phyloP scores from a whole-genome alignment of 352 stramenopile genomes.

The Phytophthora citricola region DNA sequence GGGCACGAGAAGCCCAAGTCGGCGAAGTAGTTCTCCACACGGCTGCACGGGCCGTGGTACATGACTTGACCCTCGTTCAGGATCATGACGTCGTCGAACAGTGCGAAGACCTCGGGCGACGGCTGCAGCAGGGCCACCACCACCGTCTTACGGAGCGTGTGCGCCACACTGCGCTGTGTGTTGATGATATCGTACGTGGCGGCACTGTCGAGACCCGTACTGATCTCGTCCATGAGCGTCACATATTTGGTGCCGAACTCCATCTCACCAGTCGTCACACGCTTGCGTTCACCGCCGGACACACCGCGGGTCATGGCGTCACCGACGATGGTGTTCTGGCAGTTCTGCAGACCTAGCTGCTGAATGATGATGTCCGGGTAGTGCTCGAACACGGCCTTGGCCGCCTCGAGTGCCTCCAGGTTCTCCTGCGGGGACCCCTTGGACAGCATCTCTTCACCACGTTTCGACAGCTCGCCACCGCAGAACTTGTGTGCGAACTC shows the following conservation, averaged over 20 bases:
- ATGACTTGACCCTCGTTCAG: slow-evolving; percentile 87
- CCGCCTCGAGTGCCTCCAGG: slow-evolving; percentile 11
- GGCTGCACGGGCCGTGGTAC: slow-evolving; percentile 53
- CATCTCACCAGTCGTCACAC: slow-evolving; percentile 66
- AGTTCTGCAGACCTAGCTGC: slow-evolving; percentile 38
- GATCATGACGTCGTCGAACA: slow-evolving; percentile 73
- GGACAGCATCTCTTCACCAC: slow-evolving; percentile 20
- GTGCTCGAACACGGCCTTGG: slow-evolving; percentile 13
- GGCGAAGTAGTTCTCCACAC: slow-evolving; percentile 44
- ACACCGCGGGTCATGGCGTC: slow-evolving; percentile 59
- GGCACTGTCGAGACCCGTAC: slow-evolving; percentile 88
- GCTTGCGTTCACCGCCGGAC: slow-evolving; percentile 56
- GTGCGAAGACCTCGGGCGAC: slow-evolving; percentile 87
- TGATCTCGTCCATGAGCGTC: slow-evolving; percentile 91
- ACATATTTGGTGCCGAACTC: slow-evolving; percentile 72
- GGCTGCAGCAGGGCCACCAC: slow-evolving; percentile 85
- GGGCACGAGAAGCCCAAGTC: slow-evolving; percentile 43
- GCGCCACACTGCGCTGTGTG: slow-evolving; percentile 26
- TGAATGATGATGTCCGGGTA: slow-evolving; percentile 28
- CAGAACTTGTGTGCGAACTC: slow-evolving; percentile 53
- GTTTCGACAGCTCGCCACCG: slow-evolving; percentile 29
- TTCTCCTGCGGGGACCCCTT: slow-evolving; percentile 16
- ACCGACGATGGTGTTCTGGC: slow-evolving; percentile 62
- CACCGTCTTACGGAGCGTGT: slow-evolving; percentile 37
- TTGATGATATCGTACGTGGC: slow-evolving; percentile 46